A percentile compares a stretch with the other conserved stretches of the same genome.
Evolutionary conservation across 2,329 filamentous ascomycete species (phyloP).

Genomic region (Pseudogymnoascus sp.): DNA sequence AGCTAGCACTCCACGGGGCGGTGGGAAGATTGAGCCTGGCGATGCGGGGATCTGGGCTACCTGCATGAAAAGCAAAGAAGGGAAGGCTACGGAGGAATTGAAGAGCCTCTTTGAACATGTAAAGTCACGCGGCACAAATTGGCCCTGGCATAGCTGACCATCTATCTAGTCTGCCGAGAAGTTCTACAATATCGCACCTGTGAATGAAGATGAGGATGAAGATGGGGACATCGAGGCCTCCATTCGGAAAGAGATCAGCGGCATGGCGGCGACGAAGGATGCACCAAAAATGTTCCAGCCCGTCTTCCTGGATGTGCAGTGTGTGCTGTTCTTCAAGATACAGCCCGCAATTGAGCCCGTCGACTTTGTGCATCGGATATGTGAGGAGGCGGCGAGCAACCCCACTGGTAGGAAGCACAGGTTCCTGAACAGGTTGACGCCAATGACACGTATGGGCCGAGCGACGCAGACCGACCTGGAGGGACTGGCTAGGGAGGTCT

Average conservation of each 20-base stretch:
- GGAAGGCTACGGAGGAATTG: slow-evolving; percentile 60
- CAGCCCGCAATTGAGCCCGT: slow-evolving; percentile 46
- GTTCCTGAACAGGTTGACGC: slow-evolving; percentile 54
- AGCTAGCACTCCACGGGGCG: slow-evolving; percentile 33
- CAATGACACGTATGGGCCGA: slow-evolving; percentile 46
- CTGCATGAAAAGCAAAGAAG: slow-evolving; percentile 63
- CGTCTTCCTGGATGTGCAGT: slow-evolving; percentile 49
- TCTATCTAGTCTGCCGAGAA: slow-evolving; percentile 52
- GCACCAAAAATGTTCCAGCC: slow-evolving; percentile 41
- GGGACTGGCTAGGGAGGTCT: slow-evolving; percentile 52
- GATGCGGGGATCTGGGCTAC: slow-evolving; percentile 72
- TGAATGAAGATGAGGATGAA: slow-evolving; percentile 31
- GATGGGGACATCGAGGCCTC: slow-evolving; percentile 61
- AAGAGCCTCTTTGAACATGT: slow-evolving; percentile 58
- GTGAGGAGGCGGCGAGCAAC: slow-evolving; percentile 40
- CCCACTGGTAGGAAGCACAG: slow-evolving; percentile 39
- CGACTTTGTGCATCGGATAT: slow-evolving; percentile 45
- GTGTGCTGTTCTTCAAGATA: slow-evolving; percentile 54
- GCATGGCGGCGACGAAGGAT: slow-evolving; percentile 41
- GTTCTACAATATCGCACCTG: slow-evolving; percentile 40
- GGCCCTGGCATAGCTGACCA: slow-evolving; percentile 12
- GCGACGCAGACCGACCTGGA: slow-evolving; percentile 61
- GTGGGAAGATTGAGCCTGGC: slow-evolving; percentile 50
- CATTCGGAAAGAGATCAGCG: slow-evolving; percentile 62
- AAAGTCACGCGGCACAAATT: slow-evolving; percentile 19